Base-by-base conservation (phyloP, 345 rosid genomes). In the Salix udensis region DNA sequence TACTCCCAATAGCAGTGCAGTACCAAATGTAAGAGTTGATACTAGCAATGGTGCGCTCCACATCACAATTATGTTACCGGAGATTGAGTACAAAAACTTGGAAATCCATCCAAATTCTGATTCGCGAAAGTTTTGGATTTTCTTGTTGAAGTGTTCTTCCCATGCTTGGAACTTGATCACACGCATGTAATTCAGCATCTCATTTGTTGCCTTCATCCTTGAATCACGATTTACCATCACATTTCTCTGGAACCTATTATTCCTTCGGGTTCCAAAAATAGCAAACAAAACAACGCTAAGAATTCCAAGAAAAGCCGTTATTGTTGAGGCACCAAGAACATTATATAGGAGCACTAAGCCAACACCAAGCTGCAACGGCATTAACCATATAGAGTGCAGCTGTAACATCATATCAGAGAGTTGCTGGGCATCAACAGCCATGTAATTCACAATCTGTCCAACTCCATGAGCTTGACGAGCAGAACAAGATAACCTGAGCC, bases 381-480 rank as follows among this genome's bases (percentile, higher is more conserved):
- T 95, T 74, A 93, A 80, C 98, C 98, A 95, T 55, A 93, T 80
- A n/a, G 96, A 77, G 80, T 95, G 98, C 65, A 95, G 88, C 88
- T 93, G 98, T 36, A 93, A 71, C 94, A 95, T 95, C 97, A 95
- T 93, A 70, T 95, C 98, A 21, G 97, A 93, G 69, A 95, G 94
- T 81, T 95, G 98, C 24, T 95, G 98, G 2, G 97, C 97, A 73
- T 95, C 98, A 6, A 95, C 97, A 36, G 98, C 94, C 98, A 95
- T 95, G 86, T 95, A 95, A 75, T 95, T 95, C 77, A 95, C 98
- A 64, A 93, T 95, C 81, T 93, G 98, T 21, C 98, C 97, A 1
- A 95, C 96, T 12, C 98, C 98, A 66, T 95, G 98, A 74, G 87
- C 88, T 75, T 95, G 97, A 28, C 97, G 90, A 42, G 97, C 94